Evolutionary conservation across 805 yeast species (phyloP).

Genomic region (Myxozyma sirexii): DNA sequence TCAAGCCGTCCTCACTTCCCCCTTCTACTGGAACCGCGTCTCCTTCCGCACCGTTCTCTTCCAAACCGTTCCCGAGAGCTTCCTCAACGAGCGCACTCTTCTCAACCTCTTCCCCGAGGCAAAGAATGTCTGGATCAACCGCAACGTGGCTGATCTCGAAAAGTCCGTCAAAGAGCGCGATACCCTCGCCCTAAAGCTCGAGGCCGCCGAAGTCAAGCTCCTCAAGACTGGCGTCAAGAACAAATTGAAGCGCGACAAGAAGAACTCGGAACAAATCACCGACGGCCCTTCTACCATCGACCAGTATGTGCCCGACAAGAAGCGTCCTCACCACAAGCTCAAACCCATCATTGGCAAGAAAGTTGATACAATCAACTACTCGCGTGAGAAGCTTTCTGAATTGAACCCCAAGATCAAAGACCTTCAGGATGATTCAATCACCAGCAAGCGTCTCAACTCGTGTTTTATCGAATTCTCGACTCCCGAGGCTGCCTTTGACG

Average conservation of each 20-base stretch:
- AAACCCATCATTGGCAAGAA: slow-evolving; percentile 75
- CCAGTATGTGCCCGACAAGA: slow-evolving; percentile 64
- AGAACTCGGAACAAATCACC: slow-evolving; percentile 45
- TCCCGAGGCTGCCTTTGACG: slow-evolving; percentile 85
- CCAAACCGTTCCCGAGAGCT: slow-evolving; percentile 78
- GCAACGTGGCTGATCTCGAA: slow-evolving; percentile 60
- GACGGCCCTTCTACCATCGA: slow-evolving; percentile 34
- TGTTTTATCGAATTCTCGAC: slow-evolving; percentile 80
- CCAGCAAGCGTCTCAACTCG: slow-evolving; percentile 68
- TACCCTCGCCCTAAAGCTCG: slow-evolving; percentile 62
- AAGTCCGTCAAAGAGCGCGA: slow-evolving; percentile 62
- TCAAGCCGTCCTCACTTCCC: slow-evolving; percentile 76
- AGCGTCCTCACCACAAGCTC: slow-evolving; percentile 81
- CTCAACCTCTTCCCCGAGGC: slow-evolving; percentile 80
- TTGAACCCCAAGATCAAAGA: slow-evolving; percentile 65
- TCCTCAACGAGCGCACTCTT: slow-evolving; percentile 71
- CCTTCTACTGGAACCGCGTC: slow-evolving; percentile 71
- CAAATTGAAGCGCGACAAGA: slow-evolving; percentile 66
- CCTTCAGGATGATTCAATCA: slow-evolving; percentile 58
- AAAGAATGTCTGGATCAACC: slow-evolving; percentile 75
- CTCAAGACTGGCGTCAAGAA: slow-evolving; percentile 66
- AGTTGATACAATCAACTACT: slow-evolving; percentile 80
- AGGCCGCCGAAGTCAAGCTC: slow-evolving; percentile 62
- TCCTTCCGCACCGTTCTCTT: slow-evolving; percentile 82
- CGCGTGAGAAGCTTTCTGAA: slow-evolving; percentile 66